These are phyloP conservation scores for Pisolithus sp. DNA, from an alignment of 768 basidiomycete species.

Conservation along the genomic window DNA sequence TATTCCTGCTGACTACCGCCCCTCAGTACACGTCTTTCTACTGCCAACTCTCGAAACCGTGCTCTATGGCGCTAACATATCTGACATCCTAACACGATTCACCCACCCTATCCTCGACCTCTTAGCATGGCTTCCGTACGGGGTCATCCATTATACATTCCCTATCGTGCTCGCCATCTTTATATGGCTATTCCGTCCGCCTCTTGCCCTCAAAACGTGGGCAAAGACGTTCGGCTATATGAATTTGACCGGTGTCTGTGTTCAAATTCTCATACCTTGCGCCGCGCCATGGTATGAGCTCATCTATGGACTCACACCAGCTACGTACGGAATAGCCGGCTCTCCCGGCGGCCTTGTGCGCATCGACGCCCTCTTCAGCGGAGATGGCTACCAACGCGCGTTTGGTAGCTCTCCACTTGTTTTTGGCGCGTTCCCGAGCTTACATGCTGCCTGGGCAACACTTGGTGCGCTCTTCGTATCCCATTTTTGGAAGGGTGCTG, in stretches of 20 bases:
- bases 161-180: slow-evolving; percentile 84
- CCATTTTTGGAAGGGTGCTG: slow-evolving; percentile 84
- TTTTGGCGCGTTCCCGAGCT: slow-evolving; percentile 93
- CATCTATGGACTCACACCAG: slow-evolving; percentile 92
- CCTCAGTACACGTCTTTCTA: slow-evolving; percentile 82
- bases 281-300: slow-evolving; percentile 98
- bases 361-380: slow-evolving; percentile 83
- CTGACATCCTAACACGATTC: slow-evolving; percentile 90
- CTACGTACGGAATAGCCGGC: slow-evolving; percentile 86
- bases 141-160: slow-evolving; percentile 82
- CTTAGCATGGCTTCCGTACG: slow-evolving; percentile 94
- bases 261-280: slow-evolving; percentile 86
- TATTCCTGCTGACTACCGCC: slow-evolving; percentile 71
- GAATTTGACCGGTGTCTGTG: slow-evolving; percentile 82
- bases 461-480: slow-evolving; percentile 89
- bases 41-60: slow-evolving; percentile 94
- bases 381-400: slow-evolving; percentile 64
- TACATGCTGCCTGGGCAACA: slow-evolving; percentile 88
- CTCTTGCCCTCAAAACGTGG: slow-evolving; percentile 77
- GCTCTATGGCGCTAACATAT: slow-evolving; percentile 95
- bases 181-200: slow-evolving; percentile 85
- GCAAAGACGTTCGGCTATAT: slow-evolving; percentile 87
- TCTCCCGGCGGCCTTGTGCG: slow-evolving; percentile 90
- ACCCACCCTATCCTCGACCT: slow-evolving; percentile 92
- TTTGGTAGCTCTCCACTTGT: slow-evolving; percentile 89